These are phyloP conservation scores for Sporobolomyces roseus DNA, from an alignment of 768 basidiomycete genomes.

Conservation along the genomic window DNA sequence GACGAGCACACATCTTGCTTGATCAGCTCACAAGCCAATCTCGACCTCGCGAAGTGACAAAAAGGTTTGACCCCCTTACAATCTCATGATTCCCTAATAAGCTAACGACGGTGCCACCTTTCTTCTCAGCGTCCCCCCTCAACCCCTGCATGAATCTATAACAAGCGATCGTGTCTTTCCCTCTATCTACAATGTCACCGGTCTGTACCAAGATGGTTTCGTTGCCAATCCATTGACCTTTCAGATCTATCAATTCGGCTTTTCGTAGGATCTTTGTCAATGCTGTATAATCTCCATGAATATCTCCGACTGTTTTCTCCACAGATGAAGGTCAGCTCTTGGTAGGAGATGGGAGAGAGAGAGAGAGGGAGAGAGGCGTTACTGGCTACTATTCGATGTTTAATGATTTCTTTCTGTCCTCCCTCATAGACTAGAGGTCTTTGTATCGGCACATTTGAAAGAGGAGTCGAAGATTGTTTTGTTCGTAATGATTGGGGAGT, in stretches of 20 bases:
- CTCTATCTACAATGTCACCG: conserved; percentile 63
- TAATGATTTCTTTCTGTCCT: neutral
- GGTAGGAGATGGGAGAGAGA: neutral
- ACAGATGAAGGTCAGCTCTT: neutral
- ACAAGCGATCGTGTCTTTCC: conserved; percentile 81
- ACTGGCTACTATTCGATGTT: conserved; percentile 23
- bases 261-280: conserved; percentile 74
- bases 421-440: neutral
- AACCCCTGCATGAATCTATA: conserved; percentile 80
- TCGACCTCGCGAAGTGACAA: conserved; percentile 48
- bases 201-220: conserved; percentile 89
- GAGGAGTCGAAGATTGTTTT: neutral
- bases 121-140: conserved; percentile 64
- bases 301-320: conserved; percentile 85
- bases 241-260: conserved; percentile 67
- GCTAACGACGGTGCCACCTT: conserved; percentile 69
- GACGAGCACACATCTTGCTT: too few species aligned
- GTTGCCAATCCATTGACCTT: conserved; percentile 74
- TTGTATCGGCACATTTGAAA: neutral
- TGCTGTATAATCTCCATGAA: conserved; percentile 83
- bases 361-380: neutral
- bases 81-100: conserved; percentile 93
- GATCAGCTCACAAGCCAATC: too few species aligned
- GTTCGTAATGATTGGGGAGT: neutral
- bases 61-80: conserved; percentile 68